Base-by-base conservation (phyloP, 139 green algal genomes). In the Picochlorum sp. region DNA sequence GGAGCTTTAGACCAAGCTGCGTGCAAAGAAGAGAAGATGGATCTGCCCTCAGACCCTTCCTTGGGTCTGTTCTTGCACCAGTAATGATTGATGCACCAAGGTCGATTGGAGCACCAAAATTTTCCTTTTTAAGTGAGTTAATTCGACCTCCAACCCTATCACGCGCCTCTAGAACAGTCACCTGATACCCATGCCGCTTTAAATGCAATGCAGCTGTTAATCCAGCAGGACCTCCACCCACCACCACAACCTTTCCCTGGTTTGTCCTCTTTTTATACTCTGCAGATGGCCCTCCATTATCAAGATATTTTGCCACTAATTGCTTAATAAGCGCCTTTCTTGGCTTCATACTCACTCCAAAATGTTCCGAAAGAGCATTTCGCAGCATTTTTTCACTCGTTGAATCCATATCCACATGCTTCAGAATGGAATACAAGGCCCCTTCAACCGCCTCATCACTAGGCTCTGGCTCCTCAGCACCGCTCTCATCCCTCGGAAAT, bases 71-170 rank as follows among this genome's bases (percentile, higher is more conserved):
- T 2, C 52, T 47, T 1, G 37, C 78, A 45, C 85, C 85, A 1
- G 88, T 94, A 47, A 94, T 87, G 71, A 97, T 89, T 59, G 76
- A 88, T 16, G 91, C 91, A 9, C 90, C 90, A 23, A 95, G 69
- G 74, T 97, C 90, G 1, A 95, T 78, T 1, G 86, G 86, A 0
- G 68, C 75, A 37, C 37, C 71, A 58, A 96, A 89, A 38, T 66
- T 66, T 21, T 6, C 24, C 1, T 47, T 69, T 0, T 38, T 21
- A 52, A 75, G 64, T 4, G 80, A 89, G 71, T 91, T 79, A 49
- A 96, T 79, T 2, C 91, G 80, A 11, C 90, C 90, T 16, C 90
- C 90, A 41, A 90, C 74, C 3, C 83, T 75, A 6, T 89, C 65
- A 11, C 84, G 52, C 4, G 87, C 90, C 75, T 97, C 90, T 46